Evolutionary conservation across 208 protist genomes (phyloP), one percentile per base, ranked within the genome.

Genomic region (Acanthamoeba royreba): DNA sequence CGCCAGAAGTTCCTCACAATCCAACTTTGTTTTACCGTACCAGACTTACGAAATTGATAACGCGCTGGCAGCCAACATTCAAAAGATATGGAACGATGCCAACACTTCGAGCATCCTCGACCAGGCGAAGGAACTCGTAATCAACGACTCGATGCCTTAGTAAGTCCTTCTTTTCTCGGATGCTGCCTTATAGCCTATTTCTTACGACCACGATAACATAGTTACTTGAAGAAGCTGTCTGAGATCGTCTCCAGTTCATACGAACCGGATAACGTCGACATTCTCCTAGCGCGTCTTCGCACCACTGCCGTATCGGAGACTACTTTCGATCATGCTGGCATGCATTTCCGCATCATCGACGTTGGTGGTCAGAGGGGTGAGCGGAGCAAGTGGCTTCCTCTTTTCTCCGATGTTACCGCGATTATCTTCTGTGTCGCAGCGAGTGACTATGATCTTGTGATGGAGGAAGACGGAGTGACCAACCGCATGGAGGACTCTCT

Each of bases 331-430:
- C 92, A 95, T 45, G 93, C 92, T 33, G 96, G 93, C 43, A 81
- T 97, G 8, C 79, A 91, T 38, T 98, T 98, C 91, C 69, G 93
- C 38, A 96, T 98, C 93, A 95, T 98, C 33, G 98, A 98, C 95
- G 98, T 98, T 5, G 98, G 97, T 47, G 97, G 97, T 49, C 98
- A 98, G 94, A 92, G 97, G 35, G 96, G 94, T n/a, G 97, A 98
- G 89, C 19, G 86, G 52, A 85, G 95, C 40, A 98, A 98, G 66
- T 98, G 97, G 98, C 97, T 99, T 72, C 97, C 98, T 61, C 97
- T 96, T 90, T 98, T 98, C 86, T 92, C 94, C 15, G 89, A 81
- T 58, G 97, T 98, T 0, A 98, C 96, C 13, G 96, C 95, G 31
- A 95, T 98, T n/a, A 95, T 98, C 72, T 98, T 97, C 77, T 90